Conservation (phyloP, 441 rosid species). For the Populus hybrid region DNA sequence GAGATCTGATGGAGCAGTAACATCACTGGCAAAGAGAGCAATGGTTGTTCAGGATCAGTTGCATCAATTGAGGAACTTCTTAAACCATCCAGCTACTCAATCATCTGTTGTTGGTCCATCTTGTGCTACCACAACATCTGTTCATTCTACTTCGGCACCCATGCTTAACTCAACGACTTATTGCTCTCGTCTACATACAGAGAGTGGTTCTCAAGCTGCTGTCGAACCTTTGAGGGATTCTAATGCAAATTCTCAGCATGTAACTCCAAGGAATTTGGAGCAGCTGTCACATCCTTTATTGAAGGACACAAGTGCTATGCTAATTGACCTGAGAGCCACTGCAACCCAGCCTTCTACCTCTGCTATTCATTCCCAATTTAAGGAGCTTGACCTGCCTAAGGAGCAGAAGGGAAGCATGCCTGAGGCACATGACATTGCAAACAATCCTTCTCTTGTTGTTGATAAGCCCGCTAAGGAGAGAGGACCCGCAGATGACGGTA, state of each 20-base stretch:
- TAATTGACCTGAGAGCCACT: slow-evolving; percentile 32
- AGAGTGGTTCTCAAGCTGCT: slow-evolving; percentile 31
- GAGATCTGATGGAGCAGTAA: slow-evolving; percentile 48
- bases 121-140: slow-evolving; percentile 80
- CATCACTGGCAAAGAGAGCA: slow-evolving; percentile 47
- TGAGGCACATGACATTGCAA: slow-evolving; percentile 30
- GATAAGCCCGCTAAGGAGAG: slow-evolving; percentile 30
- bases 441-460: slow-evolving; percentile 30
- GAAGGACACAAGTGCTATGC: slow-evolving; percentile 38
- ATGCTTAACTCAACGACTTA: slow-evolving; percentile 64
- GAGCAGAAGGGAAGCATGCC: slow-evolving; percentile 35
- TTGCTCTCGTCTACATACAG: slow-evolving; percentile 35
- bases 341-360: slow-evolving; percentile 39
- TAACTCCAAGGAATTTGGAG: slow-evolving; percentile 34
- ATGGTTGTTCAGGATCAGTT: slow-evolving; percentile 56
- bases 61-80: slow-evolving; percentile 68
- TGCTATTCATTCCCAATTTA: slow-evolving; percentile 29
- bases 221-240: slow-evolving; percentile 38
- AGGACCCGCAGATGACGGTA: slow-evolving; percentile 33
- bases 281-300: slow-evolving; percentile 37
- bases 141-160: too few relatives aligned
- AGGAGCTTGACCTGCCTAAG: slow-evolving; percentile 30
- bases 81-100: slow-evolving; percentile 71
- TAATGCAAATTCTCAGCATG: slow-evolving; percentile 32
- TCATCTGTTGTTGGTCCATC: slow-evolving; percentile 71